These are phyloP conservation scores for Lactarius akahatsu DNA, from an alignment of 768 basidiomycete species.

Conservation along the genomic window DNA sequence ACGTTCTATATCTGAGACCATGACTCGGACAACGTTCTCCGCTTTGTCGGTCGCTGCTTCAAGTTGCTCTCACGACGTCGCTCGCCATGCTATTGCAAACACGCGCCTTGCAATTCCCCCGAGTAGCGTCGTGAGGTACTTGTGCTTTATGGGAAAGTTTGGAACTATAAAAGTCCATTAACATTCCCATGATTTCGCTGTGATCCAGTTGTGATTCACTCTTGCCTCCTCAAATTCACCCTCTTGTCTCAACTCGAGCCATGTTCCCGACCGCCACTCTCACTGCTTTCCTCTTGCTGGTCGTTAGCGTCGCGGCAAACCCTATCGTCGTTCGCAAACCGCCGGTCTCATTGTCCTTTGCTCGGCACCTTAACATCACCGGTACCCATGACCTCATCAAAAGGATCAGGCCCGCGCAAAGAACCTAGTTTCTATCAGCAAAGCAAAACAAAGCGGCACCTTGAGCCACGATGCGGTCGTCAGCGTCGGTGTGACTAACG, in stretches of 20 bases:
- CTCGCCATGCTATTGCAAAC: neutral
- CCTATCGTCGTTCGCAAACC: constrained; percentile 32
- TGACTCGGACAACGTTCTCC: neutral
- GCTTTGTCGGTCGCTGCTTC: neutral
- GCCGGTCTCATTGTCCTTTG: constrained; percentile 47
- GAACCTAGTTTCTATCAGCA: constrained; percentile 42
- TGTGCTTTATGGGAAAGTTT: neutral
- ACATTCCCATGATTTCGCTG: neutral
- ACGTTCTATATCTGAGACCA: neutral
- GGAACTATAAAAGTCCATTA: neutral
- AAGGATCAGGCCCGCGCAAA: constrained; percentile 53
- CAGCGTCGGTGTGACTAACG: constrained; percentile 44
- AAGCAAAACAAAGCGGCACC: constrained; percentile 36
- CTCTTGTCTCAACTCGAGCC: constrained; percentile 1
- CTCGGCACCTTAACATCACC: constrained; percentile 54
- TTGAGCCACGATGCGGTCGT: constrained; percentile 29
- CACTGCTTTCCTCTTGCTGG: constrained; percentile 32
- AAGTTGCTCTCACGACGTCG: neutral
- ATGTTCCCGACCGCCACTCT: constrained; percentile 32
- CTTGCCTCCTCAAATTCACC: constrained; percentile 12
- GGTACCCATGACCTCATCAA: constrained; percentile 50
- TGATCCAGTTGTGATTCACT: constrained; percentile 10
- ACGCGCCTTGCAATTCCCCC: neutral
- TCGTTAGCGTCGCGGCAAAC: constrained; percentile 29
- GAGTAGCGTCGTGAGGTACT: neutral